Conservation (phyloP, 169 alveolate species). For the Cystoisospora suis region DNA sequence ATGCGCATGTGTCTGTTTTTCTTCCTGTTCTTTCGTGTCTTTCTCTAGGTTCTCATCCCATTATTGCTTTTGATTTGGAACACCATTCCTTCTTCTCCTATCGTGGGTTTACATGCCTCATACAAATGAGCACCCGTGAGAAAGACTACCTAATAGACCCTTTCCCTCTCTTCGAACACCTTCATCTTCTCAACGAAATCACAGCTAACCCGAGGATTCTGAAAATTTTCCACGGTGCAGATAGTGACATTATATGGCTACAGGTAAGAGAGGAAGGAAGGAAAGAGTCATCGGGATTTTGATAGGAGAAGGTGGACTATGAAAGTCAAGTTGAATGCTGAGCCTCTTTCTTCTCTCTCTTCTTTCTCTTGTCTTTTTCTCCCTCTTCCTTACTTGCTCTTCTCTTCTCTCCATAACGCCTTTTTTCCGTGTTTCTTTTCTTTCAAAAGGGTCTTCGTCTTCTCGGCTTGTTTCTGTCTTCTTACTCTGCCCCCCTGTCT, state of each 20-base stretch:
- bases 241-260: constrained; percentile 92
- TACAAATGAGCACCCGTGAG: constrained; percentile 85
- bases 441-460: background rate
- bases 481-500: background rate
- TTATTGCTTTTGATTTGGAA: constrained; percentile 92
- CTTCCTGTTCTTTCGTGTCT: background rate
- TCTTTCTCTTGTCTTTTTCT: background rate
- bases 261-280: constrained; percentile 63
- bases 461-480: background rate
- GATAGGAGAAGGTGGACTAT: too few relatives aligned
- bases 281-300: too few relatives aligned
- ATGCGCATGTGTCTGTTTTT: background rate
- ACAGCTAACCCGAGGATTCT: constrained; percentile 90
- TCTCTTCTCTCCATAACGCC: background rate
- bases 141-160: constrained; percentile 91
- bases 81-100: constrained; percentile 87
- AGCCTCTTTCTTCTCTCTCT: background rate
- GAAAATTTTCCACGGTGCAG: constrained; percentile 93
- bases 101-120: constrained; percentile 89
- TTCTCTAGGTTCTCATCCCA: constrained; percentile 68
- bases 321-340: too few relatives aligned
- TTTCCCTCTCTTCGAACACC: constrained; percentile 75
- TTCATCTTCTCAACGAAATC: constrained; percentile 78
- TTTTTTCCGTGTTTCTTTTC: background rate
- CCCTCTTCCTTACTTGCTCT: background rate